Evolutionary conservation across 257 asterid genomes (phyloP), one percentile per base, ranked within the genome.

Genomic region (Solanum chilense): DNA sequence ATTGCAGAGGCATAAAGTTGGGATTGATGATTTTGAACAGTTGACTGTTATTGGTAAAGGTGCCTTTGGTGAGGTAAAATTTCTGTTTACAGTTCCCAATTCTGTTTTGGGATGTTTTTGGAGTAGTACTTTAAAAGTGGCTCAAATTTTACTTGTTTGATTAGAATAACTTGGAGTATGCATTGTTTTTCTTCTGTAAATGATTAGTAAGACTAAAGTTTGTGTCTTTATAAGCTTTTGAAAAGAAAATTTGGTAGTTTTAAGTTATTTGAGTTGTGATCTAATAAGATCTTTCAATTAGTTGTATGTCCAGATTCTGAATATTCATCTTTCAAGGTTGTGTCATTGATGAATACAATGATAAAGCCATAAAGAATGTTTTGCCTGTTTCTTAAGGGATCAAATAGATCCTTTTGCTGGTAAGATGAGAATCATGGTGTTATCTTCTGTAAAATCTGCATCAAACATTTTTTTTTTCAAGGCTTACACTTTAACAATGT

Each of bases 1-100:
- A 91, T 90, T 94, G 94, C 99, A 97, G 91, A 94, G 98, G 94
- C 98, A 95, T 91, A 97, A 95, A 92, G 96, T 97, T 35, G 98
- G 99, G 47, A 93, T 97, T 89, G 99, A 97, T 93, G 99, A 97
- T 84, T 97, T 97, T 82, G 98, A 97, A 92, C 99, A 91, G 92
- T 88, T 97, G 91, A 94, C 97, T 35, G 88, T 94, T 82, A 95
- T 97, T 85, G 99, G 99, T 49, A 97, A 91, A 93, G 99, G 98
- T 33, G 99, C 98, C 86, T 97, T 95, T 86, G 99, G 96, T 47
- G 98, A 97, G 98, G 98, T 95, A 35, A 81, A 18, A 29, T 80
- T 81, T 20, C 66, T 15, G 16, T 45, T 78, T 78, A 12, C 64
- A 78, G 25, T 12, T 44, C 27, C 9, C 25, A 25, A 15, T 78